Percentiles rank a stretch among this genome's conserved stretches.
phyloP scores from a whole-genome alignment of 1,284 basidiomycete genomes.

The Agaricales sp. region DNA sequence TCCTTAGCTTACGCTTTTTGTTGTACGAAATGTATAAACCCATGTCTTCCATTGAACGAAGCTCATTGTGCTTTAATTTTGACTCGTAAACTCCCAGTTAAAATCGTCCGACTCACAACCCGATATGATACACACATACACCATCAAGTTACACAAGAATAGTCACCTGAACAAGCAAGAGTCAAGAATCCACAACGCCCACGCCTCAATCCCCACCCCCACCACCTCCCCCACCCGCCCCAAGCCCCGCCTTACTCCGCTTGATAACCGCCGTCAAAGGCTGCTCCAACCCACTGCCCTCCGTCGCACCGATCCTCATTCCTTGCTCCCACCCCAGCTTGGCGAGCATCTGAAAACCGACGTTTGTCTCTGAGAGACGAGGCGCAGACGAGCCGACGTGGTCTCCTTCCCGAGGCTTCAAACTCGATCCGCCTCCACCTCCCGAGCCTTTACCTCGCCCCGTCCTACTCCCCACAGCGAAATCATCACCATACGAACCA shows the following conservation, averaged over 20 bases:
- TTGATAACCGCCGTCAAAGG: conserved; percentile 69
- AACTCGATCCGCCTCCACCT: conserved; percentile 18
- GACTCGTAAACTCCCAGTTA: no score
- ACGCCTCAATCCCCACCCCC: no score
- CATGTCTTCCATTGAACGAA: no score
- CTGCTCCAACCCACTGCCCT: conserved; percentile 35
- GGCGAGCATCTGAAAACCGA: conserved; percentile 70
- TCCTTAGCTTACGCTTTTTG: no score
- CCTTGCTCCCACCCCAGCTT: conserved; percentile 76
- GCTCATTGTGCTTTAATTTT: no score
- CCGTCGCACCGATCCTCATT: conserved; percentile 40
- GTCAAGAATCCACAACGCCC: no score
- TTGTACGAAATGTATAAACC: no score
- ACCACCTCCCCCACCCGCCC: no score
- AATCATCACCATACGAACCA: conserved; percentile 21
- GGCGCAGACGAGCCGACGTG: conserved; percentile 69
- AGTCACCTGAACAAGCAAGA: no score
- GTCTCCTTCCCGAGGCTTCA: conserved; percentile 58
- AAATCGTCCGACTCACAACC: no score
- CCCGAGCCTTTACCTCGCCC: conserved; percentile 15
- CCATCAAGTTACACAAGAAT: no score
- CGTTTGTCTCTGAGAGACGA: conserved; percentile 58
- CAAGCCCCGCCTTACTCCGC: conserved; percentile 62
- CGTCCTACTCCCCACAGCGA: conserved; percentile 20
- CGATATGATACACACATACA: no score